Conservation (phyloP, 208 protist genomes). For the Trypanosoma conorhini region DNA sequence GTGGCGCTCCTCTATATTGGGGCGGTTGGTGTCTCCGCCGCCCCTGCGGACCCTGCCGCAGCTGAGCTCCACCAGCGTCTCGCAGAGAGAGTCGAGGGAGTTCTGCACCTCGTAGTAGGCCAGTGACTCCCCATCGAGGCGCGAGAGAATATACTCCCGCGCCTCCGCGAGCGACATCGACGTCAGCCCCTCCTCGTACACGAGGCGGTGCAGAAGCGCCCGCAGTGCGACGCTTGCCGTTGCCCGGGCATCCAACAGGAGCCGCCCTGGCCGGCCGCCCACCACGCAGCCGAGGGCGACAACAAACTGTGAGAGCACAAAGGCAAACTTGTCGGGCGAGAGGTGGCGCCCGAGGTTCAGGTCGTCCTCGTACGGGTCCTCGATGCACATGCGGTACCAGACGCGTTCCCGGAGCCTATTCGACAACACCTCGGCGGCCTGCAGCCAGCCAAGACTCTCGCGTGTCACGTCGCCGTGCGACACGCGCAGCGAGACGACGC, state of each 20-base stretch:
- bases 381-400: conserved; percentile 73
- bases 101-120: conserved; percentile 44
- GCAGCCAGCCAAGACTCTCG: conserved; percentile 37
- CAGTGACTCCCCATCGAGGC: conserved; percentile 17
- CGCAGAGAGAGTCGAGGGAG: conserved; percentile 46
- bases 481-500: conserved; percentile 18
- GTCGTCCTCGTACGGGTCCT: conserved; percentile 80
- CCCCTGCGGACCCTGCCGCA: not conserved
- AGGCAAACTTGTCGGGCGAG: conserved; percentile 46
- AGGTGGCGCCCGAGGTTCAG: conserved; percentile 77
- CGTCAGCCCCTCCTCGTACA: conserved; percentile 32
- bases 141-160: conserved; percentile 3
- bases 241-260: conserved; percentile 5
- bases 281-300: conserved; percentile 25
- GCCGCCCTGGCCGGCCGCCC: not conserved
- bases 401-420: conserved; percentile 42
- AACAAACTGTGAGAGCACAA: conserved; percentile 68
- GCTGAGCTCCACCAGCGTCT: not conserved
- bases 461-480: not conserved
- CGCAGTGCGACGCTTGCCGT: not conserved
- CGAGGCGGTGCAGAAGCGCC: conserved; percentile 7
- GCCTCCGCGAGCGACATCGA: conserved; percentile 20
- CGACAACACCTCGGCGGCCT: conserved; percentile 27
- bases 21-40: not conserved
- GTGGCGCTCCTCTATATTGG: not conserved